phyloP scores from a whole-genome alignment of 2,329 filamentous ascomycete genomes.

The Hypoxylon sp. region DNA sequence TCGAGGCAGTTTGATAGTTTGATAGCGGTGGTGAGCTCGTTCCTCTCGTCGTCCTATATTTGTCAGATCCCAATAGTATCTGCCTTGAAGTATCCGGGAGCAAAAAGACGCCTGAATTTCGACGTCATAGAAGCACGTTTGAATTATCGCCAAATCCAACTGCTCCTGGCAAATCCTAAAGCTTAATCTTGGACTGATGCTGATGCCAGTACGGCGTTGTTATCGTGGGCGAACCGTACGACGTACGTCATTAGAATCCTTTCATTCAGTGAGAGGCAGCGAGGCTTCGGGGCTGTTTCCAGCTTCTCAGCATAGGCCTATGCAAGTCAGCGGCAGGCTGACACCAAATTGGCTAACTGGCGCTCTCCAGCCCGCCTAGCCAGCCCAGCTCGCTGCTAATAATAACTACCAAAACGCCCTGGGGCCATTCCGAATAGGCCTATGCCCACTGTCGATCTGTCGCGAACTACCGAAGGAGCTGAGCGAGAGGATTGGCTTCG shows the following conservation, averaged over 20 bases:
- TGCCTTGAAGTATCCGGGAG: not conserved
- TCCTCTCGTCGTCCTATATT: not conserved
- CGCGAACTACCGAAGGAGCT: slow-evolving; percentile 17
- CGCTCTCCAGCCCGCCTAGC: slow-evolving; percentile 9
- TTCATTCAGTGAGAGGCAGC: slow-evolving; percentile 2
- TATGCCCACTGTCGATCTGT: slow-evolving; percentile 16
- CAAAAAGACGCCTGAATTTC: not conserved
- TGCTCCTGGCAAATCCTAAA: slow-evolving; percentile 19
- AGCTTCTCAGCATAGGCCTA: slow-evolving; percentile 14
- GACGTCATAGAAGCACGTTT: slow-evolving; percentile 9
- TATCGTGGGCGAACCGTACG: slow-evolving; percentile 1
- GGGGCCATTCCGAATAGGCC: slow-evolving; percentile 22
- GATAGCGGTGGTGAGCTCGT: not conserved
- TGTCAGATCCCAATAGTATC: not conserved
- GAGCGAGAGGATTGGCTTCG: slow-evolving; percentile 23
- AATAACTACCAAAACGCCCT: slow-evolving; percentile 26
- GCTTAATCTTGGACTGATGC: slow-evolving; percentile 13
- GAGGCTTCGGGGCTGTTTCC: too few relatives aligned
- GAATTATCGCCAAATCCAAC: not conserved
- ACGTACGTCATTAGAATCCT: slow-evolving; percentile 23
- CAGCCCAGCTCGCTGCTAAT: slow-evolving; percentile 24
- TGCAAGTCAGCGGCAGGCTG: slow-evolving; percentile 30
- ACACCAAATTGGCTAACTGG: slow-evolving; percentile 15
- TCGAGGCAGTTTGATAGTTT: not conserved
- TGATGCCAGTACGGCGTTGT: slow-evolving; percentile 1